phyloP scores from a whole-genome alignment of 306 rosid species.

The Clitoria ternatea region DNA sequence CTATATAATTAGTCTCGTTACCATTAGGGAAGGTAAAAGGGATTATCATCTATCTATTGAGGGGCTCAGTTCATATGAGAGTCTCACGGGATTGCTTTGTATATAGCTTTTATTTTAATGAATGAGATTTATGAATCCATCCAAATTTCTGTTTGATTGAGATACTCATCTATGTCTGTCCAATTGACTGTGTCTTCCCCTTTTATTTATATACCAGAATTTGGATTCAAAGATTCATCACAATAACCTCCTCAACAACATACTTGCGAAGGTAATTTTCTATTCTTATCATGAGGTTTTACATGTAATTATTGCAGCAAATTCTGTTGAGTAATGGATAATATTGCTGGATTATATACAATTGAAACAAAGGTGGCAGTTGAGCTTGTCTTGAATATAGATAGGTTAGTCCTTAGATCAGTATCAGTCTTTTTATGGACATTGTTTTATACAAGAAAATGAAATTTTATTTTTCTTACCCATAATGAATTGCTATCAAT shows the following conservation, averaged over 20 bases:
- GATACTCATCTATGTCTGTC: neutral
- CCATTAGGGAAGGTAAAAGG: neutral
- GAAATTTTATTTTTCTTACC: neutral
- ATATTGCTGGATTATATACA: neutral
- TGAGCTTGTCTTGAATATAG: neutral
- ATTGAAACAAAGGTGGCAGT: neutral
- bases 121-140: neutral
- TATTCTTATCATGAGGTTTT: neutral
- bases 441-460: neutral
- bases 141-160: neutral
- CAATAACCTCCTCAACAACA: conserved; percentile 21
- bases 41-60: neutral
- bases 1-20: neutral
- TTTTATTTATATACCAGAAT: conserved; percentile 10
- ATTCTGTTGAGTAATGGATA: neutral
- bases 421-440: neutral
- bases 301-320: neutral
- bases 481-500: neutral
- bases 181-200: neutral
- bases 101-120: neutral
- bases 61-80: neutral
- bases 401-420: neutral
- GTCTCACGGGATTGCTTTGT: neutral
- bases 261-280: conserved; percentile 21
- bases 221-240: conserved; percentile 28